These are phyloP conservation scores for Cladosporium sp. DNA, from an alignment of 2,329 filamentous ascomycete species.

Conservation along the genomic window DNA sequence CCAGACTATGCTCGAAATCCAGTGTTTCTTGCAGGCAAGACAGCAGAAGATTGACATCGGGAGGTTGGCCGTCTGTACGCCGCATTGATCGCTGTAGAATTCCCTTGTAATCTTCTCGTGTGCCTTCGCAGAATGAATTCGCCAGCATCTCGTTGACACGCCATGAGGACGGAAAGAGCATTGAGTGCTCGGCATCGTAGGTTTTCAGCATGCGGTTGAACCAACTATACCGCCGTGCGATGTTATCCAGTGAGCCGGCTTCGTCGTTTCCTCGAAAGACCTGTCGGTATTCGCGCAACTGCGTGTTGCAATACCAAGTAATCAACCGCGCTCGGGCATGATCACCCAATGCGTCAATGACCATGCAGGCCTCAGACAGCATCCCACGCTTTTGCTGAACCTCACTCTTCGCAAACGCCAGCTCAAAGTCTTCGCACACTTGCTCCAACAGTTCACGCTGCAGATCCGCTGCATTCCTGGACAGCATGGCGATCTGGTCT, in stretches of 20 bases:
- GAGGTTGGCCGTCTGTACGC: constrained; percentile 66
- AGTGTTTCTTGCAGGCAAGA: constrained; percentile 92
- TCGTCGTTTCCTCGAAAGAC: constrained; percentile 97
- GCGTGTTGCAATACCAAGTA: constrained; percentile 98
- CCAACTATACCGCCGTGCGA: constrained; percentile 91
- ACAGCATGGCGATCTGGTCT: constrained; percentile 92
- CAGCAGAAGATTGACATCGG: constrained; percentile 86
- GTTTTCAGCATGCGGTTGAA: constrained; percentile 93
- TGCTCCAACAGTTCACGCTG: constrained; percentile 92
- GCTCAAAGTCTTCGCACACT: constrained; percentile 98
- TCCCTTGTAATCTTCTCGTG: constrained; percentile 88
- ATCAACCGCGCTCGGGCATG: constrained; percentile 75
- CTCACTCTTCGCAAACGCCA: constrained; percentile 87
- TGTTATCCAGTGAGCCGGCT: constrained; percentile 93
- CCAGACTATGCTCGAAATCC: constrained; percentile 91
- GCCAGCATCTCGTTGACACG: constrained; percentile 85
- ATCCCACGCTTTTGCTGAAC: constrained; percentile 64
- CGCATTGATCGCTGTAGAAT: constrained; percentile 88
- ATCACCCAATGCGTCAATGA: constrained; percentile 93
- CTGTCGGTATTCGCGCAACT: constrained; percentile 90
- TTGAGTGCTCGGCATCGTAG: constrained; percentile 88
- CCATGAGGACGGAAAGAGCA: constrained; percentile 85
- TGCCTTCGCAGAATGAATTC: constrained; percentile 92
- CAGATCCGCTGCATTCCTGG: constrained; percentile 86
- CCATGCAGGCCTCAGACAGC: constrained; percentile 81